Percentiles rank a stretch among this genome's conserved stretches.
Evolutionary conservation across 345 rosid species (phyloP).

Genomic region (Nasturtium officinale): DNA sequence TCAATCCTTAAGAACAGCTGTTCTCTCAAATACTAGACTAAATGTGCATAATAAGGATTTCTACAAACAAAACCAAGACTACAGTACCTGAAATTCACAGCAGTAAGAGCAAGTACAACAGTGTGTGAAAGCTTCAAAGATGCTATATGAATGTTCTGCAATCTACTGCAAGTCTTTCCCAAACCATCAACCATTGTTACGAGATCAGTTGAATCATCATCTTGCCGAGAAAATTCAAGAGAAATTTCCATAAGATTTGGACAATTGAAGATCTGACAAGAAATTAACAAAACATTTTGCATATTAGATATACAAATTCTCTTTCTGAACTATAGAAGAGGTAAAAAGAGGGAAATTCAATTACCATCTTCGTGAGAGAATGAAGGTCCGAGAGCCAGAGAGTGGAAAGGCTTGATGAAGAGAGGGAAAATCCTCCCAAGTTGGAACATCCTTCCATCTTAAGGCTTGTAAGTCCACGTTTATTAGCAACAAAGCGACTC

Average conservation of each 20-base stretch:
- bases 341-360: neutral
- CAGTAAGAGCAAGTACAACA: conserved; percentile 83
- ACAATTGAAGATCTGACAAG: conserved; percentile 68
- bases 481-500: conserved; percentile 94
- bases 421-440: conserved; percentile 75
- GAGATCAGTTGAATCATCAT: conserved; percentile 79
- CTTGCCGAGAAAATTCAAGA: conserved; percentile 78
- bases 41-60: neutral
- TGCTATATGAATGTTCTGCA: conserved; percentile 87
- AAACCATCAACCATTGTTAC: conserved; percentile 62
- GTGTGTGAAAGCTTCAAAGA: conserved; percentile 80
- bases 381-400: conserved; percentile 88
- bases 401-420: conserved; percentile 78
- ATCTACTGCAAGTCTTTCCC: conserved; percentile 73
- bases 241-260: conserved; percentile 84
- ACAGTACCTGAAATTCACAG: conserved; percentile 72
- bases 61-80: conserved; percentile 10
- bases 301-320: neutral
- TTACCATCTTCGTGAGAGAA: conserved; percentile 83
- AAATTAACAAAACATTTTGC: neutral
- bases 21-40: neutral
- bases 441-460: conserved; percentile 96
- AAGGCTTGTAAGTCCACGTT: conserved; percentile 72
- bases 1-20: conserved; percentile 14
- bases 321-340: neutral